These are phyloP conservation scores for Talaromyces sp. DNA, from an alignment of 2,329 filamentous ascomycete genomes.

Conservation along the genomic window DNA sequence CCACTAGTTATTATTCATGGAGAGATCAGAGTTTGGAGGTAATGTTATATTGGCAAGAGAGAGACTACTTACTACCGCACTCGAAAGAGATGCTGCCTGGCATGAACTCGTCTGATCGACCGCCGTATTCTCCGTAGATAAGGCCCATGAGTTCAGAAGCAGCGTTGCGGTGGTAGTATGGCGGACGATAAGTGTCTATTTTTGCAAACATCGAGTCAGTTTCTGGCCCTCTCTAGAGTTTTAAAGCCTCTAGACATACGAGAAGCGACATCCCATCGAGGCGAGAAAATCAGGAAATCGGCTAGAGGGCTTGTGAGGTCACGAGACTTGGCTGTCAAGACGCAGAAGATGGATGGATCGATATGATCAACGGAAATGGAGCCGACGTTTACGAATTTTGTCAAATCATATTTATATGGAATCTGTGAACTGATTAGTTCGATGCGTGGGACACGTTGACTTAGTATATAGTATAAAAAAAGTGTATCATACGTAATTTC, in stretches of 20 bases:
- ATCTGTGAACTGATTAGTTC: constrained; percentile 18
- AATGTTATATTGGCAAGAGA: too few relatives aligned
- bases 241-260: constrained; percentile 20
- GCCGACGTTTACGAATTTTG: constrained; percentile 38
- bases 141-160: constrained; percentile 38
- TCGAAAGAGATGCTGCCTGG: constrained; percentile 33
- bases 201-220: neutral
- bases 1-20: constrained; percentile 26
- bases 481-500: constrained; percentile 49
- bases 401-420: constrained; percentile 40
- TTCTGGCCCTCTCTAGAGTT: neutral
- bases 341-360: constrained; percentile 39
- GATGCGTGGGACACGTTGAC: too few relatives aligned
- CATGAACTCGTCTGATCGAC: constrained; percentile 31
- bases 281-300: constrained; percentile 38
- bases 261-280: constrained; percentile 37
- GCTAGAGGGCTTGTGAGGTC: constrained; percentile 30
- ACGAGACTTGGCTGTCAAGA: constrained; percentile 38
- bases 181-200: constrained; percentile 36
- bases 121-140: constrained; percentile 32
- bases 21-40: neutral
- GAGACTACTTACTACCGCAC: constrained; percentile 27
- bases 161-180: constrained; percentile 41
- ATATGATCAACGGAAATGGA: constrained; percentile 38
- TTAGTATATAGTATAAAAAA: too few relatives aligned